Evolutionary conservation across 225 moss, liverwort and hornwort genomes (phyloP).

Genomic region (Pleurozium schreberi): DNA sequence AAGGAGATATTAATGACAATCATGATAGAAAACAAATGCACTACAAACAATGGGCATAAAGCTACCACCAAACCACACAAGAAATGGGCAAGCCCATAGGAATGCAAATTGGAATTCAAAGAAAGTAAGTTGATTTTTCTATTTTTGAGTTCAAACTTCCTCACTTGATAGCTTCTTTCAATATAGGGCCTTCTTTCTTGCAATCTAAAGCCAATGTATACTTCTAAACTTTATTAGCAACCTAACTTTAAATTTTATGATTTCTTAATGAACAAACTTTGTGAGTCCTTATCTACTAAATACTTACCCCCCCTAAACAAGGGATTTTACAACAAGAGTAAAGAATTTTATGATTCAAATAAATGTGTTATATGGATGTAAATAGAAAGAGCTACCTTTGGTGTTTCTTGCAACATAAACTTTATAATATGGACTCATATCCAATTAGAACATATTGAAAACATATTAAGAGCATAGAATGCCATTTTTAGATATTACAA

Average conservation of each 20-base stretch:
- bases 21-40: rapidly evolving
- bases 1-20: not conserved
- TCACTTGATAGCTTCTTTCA: not conserved
- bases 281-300: not conserved
- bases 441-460: not conserved
- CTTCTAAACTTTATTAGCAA: too few species aligned
- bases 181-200: not conserved
- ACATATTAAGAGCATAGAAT: not conserved
- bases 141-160: not conserved
- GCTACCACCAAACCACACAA: not conserved
- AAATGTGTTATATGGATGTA: not conserved
- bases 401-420: not conserved
- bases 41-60: not conserved
- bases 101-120: not conserved
- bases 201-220: not conserved
- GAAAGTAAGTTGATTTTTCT: rapidly evolving
- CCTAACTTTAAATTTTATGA: not conserved
- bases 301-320: not conserved
- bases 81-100: rapidly evolving
- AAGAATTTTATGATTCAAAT: not conserved
- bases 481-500: not conserved
- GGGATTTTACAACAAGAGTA: not conserved
- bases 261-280: not conserved
- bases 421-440: not conserved
- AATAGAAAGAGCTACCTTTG: not conserved